Evolutionary conservation across 2,329 filamentous ascomycete species (phyloP).

Genomic region (Fusarium robinianum): DNA sequence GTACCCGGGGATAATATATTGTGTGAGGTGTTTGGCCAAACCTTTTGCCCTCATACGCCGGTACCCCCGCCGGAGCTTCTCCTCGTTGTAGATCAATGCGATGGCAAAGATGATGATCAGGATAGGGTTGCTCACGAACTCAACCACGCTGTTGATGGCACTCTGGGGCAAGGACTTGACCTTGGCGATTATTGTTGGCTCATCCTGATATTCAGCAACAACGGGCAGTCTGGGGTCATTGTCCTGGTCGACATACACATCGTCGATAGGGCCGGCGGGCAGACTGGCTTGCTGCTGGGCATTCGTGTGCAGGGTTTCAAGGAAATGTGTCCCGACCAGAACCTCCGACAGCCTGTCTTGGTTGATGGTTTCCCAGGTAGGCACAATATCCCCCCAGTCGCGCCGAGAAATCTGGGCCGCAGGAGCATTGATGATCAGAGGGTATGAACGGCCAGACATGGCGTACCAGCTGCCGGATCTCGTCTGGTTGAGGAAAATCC

Average conservation of each 20-base stretch:
- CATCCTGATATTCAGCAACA: conserved; percentile 38
- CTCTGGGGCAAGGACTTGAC: conserved; percentile 56
- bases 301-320: conserved; percentile 49
- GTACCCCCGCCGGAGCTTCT: conserved; percentile 50
- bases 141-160: conserved; percentile 54
- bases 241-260: conserved; percentile 39
- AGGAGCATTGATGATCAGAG: conserved; percentile 74
- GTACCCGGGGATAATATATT: conserved; percentile 10
- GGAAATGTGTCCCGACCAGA: conserved; percentile 72
- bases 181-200: conserved; percentile 53
- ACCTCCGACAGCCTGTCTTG: conserved; percentile 60
- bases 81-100: conserved; percentile 50
- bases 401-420: conserved; percentile 50
- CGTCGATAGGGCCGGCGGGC: conserved; percentile 41
- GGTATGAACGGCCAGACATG: conserved; percentile 84
- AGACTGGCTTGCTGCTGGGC: conserved; percentile 46
- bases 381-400: conserved; percentile 53
- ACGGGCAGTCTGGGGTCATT: conserved; percentile 42
- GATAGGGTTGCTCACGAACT: conserved; percentile 61
- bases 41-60: conserved; percentile 40
- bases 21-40: conserved; percentile 35
- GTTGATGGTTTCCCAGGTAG: conserved; percentile 46
- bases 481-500: conserved; percentile 86
- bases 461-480: conserved; percentile 91
- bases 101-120: conserved; percentile 52